These are phyloP conservation scores for Areca catechu DNA, from an alignment of 176 grass and related monocot genomes.

Conservation along the genomic window DNA sequence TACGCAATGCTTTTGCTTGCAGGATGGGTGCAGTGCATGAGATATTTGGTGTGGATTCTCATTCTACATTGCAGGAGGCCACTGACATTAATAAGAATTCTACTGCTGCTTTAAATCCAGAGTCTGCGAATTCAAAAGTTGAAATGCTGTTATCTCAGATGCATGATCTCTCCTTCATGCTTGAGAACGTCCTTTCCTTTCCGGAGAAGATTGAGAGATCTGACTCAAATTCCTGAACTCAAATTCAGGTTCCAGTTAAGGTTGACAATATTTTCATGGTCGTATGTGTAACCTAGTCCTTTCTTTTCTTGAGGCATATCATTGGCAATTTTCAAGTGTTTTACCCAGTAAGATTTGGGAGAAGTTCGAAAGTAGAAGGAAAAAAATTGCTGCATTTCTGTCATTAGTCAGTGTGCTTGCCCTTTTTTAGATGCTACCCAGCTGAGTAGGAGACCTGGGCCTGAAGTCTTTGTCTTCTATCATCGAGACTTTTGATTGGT, in stretches of 20 bases:
- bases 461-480: too few relatives aligned
- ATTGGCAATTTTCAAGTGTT: not conserved
- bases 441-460: too few relatives aligned
- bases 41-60: constrained; percentile 23
- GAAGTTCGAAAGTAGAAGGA: not conserved
- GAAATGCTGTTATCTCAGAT: constrained; percentile 57
- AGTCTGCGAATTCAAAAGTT: constrained; percentile 29
- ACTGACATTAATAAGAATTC: constrained; percentile 17
- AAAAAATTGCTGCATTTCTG: too few relatives aligned
- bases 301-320: too few relatives aligned
- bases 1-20: constrained; percentile 5
- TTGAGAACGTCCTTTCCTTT: constrained; percentile 57
- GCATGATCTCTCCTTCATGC: constrained; percentile 76
- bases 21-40: constrained; percentile 31
- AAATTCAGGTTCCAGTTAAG: too few relatives aligned
- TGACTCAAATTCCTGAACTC: constrained; percentile 17
- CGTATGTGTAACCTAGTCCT: too few relatives aligned
- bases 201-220: constrained; percentile 36
- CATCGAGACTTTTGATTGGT: too few relatives aligned
- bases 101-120: constrained; percentile 19
- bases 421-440: too few relatives aligned
- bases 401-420: too few relatives aligned
- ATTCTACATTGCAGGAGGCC: constrained; percentile 25
- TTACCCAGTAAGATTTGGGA: not conserved
- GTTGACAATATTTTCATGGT: too few relatives aligned